Conservation (phyloP, 768 basidiomycete species). For the Suillus paluster region DNA sequence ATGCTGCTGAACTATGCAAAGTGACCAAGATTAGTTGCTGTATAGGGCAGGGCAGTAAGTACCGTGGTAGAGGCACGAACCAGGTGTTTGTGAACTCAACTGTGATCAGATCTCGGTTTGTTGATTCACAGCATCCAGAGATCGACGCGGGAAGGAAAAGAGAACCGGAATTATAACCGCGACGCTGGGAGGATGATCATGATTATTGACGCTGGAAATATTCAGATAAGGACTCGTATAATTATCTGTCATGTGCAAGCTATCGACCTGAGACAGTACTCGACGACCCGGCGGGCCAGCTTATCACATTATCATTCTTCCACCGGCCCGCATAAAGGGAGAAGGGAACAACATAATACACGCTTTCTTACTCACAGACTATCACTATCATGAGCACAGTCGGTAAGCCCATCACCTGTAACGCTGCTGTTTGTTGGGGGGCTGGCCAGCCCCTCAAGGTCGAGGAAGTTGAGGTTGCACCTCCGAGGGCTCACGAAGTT, state of each 20-base stretch:
- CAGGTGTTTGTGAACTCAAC: neutral
- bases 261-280: neutral
- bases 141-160: neutral
- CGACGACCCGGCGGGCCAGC: too few species aligned
- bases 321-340: conserved; percentile 1
- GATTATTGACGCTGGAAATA: conserved; percentile 3
- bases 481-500: conserved; percentile 90
- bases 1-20: neutral
- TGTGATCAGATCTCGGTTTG: neutral
- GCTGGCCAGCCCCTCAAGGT: conserved; percentile 85
- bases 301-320: conserved; percentile 13
- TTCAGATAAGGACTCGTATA: neutral
- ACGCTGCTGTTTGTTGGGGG: conserved; percentile 95
- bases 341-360: conserved; percentile 1
- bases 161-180: too few species aligned
- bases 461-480: conserved; percentile 93
- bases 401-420: conserved; percentile 83
- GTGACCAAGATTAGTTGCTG: neutral
- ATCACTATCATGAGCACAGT: conserved; percentile 63
- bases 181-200: conserved; percentile 3
- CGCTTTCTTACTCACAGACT: conserved; percentile 24
- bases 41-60: neutral
- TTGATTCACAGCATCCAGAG: neutral
- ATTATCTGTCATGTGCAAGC: conserved; percentile 9
- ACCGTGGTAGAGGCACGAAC: neutral